Percentiles rank a stretch among this genome's conserved stretches.
Evolutionary conservation across 2,329 filamentous ascomycete genomes (phyloP).

Genomic region (Akanthomyces dipterigenus): DNA sequence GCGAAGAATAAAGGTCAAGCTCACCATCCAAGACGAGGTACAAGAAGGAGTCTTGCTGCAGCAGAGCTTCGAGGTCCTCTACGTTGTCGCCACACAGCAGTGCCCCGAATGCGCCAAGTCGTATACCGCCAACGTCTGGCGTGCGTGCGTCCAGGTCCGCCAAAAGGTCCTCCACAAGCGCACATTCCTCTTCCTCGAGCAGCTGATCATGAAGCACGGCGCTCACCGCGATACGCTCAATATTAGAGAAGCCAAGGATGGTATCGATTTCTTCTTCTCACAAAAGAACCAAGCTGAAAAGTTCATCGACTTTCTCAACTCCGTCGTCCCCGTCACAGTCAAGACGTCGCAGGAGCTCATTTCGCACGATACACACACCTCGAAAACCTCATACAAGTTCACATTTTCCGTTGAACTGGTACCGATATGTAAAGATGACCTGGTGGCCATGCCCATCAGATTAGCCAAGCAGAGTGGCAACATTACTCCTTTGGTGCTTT

Average conservation of each 20-base stretch:
- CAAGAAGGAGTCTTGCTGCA: slow-evolving; percentile 66
- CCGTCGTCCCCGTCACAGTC: slow-evolving; percentile 67
- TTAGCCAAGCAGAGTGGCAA: slow-evolving; percentile 83
- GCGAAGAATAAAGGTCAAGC: slow-evolving; percentile 83
- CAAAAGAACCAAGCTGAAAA: slow-evolving; percentile 86
- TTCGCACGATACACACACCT: slow-evolving; percentile 86
- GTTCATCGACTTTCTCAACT: slow-evolving; percentile 84
- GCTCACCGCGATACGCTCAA: slow-evolving; percentile 93
- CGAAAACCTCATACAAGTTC: slow-evolving; percentile 90
- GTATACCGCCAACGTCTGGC: slow-evolving; percentile 94
- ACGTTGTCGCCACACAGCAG: slow-evolving; percentile 83
- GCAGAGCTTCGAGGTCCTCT: slow-evolving; percentile 92
- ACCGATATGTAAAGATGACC: slow-evolving; percentile 93
- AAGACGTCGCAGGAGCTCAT: slow-evolving; percentile 83
- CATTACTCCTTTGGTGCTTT: slow-evolving; percentile 79
- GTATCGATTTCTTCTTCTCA: slow-evolving; percentile 92
- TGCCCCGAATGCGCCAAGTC: slow-evolving; percentile 94
- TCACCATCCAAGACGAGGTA: slow-evolving; percentile 75
- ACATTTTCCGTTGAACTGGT: slow-evolving; percentile 83
- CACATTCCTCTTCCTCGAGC: slow-evolving; percentile 66
- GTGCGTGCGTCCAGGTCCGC: slow-evolving; percentile 86
- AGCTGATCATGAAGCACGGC: slow-evolving; percentile 89
- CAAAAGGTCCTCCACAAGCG: slow-evolving; percentile 97
- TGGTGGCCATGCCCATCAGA: slow-evolving; percentile 87
- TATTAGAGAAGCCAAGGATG: slow-evolving; percentile 94